These are phyloP conservation scores for Neonectria sp. DNA, from an alignment of 2,329 filamentous ascomycete species.

Conservation along the genomic window DNA sequence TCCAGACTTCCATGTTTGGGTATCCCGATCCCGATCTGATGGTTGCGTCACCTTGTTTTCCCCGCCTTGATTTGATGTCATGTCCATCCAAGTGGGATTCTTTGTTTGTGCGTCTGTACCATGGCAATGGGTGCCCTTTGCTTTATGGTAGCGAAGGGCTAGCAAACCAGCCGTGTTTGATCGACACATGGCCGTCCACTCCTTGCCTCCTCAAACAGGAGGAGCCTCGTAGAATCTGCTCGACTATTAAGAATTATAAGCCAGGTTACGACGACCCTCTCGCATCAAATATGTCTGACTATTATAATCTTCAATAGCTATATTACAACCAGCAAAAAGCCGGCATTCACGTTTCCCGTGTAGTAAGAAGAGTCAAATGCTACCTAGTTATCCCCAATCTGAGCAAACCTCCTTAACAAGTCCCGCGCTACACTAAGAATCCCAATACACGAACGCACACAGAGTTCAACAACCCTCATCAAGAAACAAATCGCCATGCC, in stretches of 20 bases:
- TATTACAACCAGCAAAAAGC: constrained; percentile 30
- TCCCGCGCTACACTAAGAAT: constrained; percentile 20
- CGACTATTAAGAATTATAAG: background rate
- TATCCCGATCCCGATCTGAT: constrained; percentile 22
- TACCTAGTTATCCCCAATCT: constrained; percentile 5
- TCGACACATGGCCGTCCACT: background rate
- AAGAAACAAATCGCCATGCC: constrained; percentile 24
- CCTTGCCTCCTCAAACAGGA: background rate
- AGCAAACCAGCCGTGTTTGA: background rate
- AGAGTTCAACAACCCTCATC: constrained; percentile 19
- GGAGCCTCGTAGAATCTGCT: background rate
- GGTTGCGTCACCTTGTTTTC: constrained; percentile 20
- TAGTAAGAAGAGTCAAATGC: constrained; percentile 28
- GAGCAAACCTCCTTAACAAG: background rate
- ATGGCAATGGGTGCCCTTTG: background rate
- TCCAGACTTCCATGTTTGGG: constrained; percentile 18
- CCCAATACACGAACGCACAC: constrained; percentile 12
- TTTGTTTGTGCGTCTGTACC: background rate
- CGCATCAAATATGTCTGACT: background rate
- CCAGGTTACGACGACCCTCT: background rate
- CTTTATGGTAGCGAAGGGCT: background rate
- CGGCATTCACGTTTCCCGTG: constrained; percentile 19
- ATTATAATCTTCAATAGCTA: background rate
- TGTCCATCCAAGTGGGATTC: constrained; percentile 3
- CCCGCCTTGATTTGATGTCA: background rate